Evolutionary conservation across 768 basidiomycete species (phyloP), one percentile per base, ranked within the genome.

Genomic region (Terana coerulea): DNA sequence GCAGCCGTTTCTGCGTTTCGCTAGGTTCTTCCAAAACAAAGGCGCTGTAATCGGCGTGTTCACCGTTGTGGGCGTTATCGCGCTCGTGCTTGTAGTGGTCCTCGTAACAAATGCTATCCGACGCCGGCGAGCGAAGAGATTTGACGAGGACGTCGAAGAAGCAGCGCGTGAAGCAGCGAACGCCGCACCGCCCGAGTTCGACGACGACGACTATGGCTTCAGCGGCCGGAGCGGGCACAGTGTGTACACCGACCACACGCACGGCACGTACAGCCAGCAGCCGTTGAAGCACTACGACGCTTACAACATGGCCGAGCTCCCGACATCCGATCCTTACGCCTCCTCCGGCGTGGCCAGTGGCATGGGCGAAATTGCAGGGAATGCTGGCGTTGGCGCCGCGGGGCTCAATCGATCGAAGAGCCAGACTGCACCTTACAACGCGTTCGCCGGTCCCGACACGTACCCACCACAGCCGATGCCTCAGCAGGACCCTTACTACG

Each of bases 41-140:
- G 84, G 79, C 19, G 88, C 86, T 0, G 82, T 89, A 1, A 84
- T 83, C 1, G 88, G 83, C 11, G 80, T 81, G 0, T 90, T 89
- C 69, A 69, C 80, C 17, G 84, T 81, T 40, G 85, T 83, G 14
- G 87, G 87, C n/a, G 59, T 90, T 29, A 62, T 86, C 45, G 79
- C 61, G 17, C 55, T 80, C 41, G 79, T 69, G 8, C 48, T 86
- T 58, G 12, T 78, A 60, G 62, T 89, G 53, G 71, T 70, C 58
- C 61, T 89, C 55, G 67, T 72, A 40, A 75, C 78, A 31, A 80
- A 75, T 51, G 66, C 67, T 53, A 54, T 87, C 57, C 83, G 86
- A 8, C 79, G 87, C 0, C 81, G 83, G 6, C 80, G 84, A 1
- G 81, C 80, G 3, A 65, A 73, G 53, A 73, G 76, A 36, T 84